These are phyloP conservation scores for Salix suchowensis DNA, from an alignment of 345 rosid genomes.

Conservation along the genomic window DNA sequence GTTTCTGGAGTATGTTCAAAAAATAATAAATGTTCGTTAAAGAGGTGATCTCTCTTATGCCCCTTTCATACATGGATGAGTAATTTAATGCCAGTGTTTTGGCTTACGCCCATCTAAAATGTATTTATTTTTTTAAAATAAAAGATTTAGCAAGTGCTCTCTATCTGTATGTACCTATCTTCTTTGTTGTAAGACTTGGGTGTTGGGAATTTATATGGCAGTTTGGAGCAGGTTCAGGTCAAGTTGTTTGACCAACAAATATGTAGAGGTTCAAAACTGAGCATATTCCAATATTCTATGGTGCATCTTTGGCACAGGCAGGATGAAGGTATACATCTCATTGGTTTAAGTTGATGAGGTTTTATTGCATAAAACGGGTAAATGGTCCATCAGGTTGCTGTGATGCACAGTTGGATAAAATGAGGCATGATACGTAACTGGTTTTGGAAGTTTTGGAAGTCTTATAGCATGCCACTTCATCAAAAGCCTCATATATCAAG, in stretches of 20 bases:
- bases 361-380: background rate
- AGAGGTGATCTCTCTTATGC: conserved; percentile 49
- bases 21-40: conserved; percentile 38
- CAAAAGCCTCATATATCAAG: background rate
- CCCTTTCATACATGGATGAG: conserved; percentile 5
- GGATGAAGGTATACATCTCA: conserved; percentile 48
- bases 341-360: background rate
- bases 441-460: background rate
- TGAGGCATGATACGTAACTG: background rate
- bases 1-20: conserved; percentile 36
- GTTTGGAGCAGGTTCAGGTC: conserved; percentile 90
- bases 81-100: conserved; percentile 3
- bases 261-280: conserved; percentile 54
- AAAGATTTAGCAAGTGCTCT: background rate
- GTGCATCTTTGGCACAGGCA: conserved; percentile 47
- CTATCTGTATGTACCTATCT: conserved; percentile 10
- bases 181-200: conserved; percentile 34
- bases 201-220: conserved; percentile 62
- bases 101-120: background rate
- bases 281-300: conserved; percentile 70
- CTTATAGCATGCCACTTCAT: background rate
- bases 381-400: background rate
- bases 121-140: background rate
- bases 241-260: conserved; percentile 71
- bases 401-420: background rate